Conservation (phyloP, 805 yeast species). For the Nakazawaea wickerhamii region DNA sequence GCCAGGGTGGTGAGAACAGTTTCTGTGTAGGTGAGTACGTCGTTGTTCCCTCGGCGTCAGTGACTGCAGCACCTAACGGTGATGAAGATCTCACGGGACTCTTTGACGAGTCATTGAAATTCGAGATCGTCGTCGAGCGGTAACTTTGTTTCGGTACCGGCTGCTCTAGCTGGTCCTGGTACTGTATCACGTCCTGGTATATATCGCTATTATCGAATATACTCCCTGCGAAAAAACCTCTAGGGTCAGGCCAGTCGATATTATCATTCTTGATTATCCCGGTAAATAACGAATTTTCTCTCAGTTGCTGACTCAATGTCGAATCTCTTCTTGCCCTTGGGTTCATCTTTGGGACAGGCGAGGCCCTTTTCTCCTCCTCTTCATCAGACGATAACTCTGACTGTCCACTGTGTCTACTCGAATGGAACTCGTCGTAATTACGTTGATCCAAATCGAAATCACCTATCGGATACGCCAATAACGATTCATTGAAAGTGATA, state of each 20-base stretch:
- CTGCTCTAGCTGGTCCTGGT: neutral
- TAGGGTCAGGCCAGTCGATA: constrained; percentile 14
- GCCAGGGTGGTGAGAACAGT: neutral
- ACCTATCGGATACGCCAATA: constrained; percentile 27
- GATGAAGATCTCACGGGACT: constrained; percentile 2
- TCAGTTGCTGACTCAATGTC: constrained; percentile 1
- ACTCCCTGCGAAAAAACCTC: constrained; percentile 15
- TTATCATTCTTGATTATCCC: constrained; percentile 20
- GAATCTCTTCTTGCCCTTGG: constrained; percentile 8
- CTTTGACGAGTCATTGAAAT: neutral
- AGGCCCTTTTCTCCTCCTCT: constrained; percentile 14
- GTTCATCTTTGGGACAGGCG: neutral
- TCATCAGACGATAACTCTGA: constrained; percentile 10
- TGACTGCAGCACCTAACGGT: constrained; percentile 1
- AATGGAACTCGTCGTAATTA: constrained; percentile 10
- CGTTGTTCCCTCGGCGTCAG: constrained; percentile 2
- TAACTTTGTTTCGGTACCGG: constrained; percentile 3
- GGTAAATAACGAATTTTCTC: constrained; percentile 13
- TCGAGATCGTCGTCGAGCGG: neutral
- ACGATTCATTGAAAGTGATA: constrained; percentile 24
- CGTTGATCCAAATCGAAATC: constrained; percentile 18
- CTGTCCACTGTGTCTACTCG: constrained; percentile 6
- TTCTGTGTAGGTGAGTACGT: constrained; percentile 2
- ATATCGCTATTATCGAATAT: constrained; percentile 10
- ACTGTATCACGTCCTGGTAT: constrained; percentile 1